Percentiles rank a stretch among this genome's conserved stretches.
These are phyloP conservation scores for Tolypocladium pustulatum DNA, from an alignment of 2,329 filamentous ascomycete genomes.

Conservation along the genomic window DNA sequence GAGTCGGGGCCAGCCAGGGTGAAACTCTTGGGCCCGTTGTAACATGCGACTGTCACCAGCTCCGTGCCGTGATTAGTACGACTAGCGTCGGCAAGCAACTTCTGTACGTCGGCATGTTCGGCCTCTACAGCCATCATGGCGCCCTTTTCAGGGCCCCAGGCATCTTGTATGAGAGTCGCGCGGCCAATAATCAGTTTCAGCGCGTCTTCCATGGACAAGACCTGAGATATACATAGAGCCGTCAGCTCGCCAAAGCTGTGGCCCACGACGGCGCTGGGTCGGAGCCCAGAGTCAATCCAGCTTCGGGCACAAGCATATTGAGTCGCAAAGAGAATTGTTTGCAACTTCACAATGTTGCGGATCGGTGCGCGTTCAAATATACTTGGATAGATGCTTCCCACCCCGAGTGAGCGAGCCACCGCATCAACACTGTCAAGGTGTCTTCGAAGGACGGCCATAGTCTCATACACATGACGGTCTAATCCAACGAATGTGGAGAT, in stretches of 20 bases:
- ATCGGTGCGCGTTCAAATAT: slow-evolving; percentile 18
- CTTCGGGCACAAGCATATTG: slow-evolving; percentile 23
- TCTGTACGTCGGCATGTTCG: slow-evolving; percentile 8
- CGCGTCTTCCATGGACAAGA: slow-evolving; percentile 18
- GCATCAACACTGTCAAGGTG: slow-evolving; percentile 7
- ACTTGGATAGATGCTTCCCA: slow-evolving; percentile 16
- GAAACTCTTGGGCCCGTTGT: slow-evolving; percentile 30
- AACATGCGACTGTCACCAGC: slow-evolving; percentile 31
- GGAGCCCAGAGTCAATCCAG: slow-evolving; percentile 25
- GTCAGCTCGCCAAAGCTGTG: slow-evolving; percentile 32
- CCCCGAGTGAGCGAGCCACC: slow-evolving; percentile 6
- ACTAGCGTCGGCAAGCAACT: slow-evolving; percentile 5
- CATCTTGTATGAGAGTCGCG: slow-evolving; percentile 17
- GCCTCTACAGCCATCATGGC: slow-evolving; percentile 28
- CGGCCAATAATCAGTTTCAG: slow-evolving; percentile 17
- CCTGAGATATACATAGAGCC: slow-evolving; percentile 23
- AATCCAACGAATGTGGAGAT: slow-evolving; percentile 17
- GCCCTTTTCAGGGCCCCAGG: slow-evolving; percentile 24
- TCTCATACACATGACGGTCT: slow-evolving; percentile 17
- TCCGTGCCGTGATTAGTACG: slow-evolving; percentile 4
- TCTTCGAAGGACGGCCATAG: slow-evolving; percentile 9
- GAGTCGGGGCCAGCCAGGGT: slow-evolving; percentile 26
- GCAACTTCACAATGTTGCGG: slow-evolving; percentile 18
- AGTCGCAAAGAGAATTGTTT: slow-evolving; percentile 26
- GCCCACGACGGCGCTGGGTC: slow-evolving; percentile 16